Base-by-base conservation (phyloP, 495 filamentous ascomycete species). In the Xylaria bambusicola region DNA sequence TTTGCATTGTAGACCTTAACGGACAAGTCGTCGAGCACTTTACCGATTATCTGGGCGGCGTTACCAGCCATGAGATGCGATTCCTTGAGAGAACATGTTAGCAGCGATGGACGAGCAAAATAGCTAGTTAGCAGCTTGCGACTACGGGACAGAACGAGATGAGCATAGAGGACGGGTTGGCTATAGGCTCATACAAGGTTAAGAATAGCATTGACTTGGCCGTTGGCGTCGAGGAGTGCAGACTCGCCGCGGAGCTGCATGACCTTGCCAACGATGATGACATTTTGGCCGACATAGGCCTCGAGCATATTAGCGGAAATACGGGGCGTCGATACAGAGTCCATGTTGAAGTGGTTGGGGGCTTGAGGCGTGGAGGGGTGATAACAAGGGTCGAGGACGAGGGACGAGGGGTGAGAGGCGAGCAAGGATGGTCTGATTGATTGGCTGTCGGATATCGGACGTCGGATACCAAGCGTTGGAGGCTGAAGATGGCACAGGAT, bases 251-350 rank as follows among this genome's bases (percentile, higher is more conserved):
- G 86, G 13, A 97, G 77, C 50, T 90, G 84, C 13, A 81, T 78
- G 8, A 97, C 92, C 66, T 90, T 93, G 63, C 93, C 93, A 3
- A 97, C 82, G 45, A 98, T 78, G 56, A 91, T 91, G 55, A 98
- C 88, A 53, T 87, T 88, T 51, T 83, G 84, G 70, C 82, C 80
- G 62, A 86, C 80, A 73, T 88, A 91, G 67, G 79, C 77, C 67
- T 87, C 78, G 51, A 92, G 83, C 69, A 89, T 83, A 36, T 75
- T 71, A 61, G 85, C 84, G 60, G 85, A 86, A 63, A 92, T 78
- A 72, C 89, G 88, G 52, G 89, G 88, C 56, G 86, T 88, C 67
- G 86, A 82, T 45, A 80, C 73, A 23, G 81, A 61, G 59, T 80
- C 75, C 77, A 78, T 79, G 45, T 47, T 41, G 36, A 51, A 31